phyloP scores from a whole-genome alignment of 2,329 filamentous ascomycete species.

The Orbilia ellipsospora region DNA sequence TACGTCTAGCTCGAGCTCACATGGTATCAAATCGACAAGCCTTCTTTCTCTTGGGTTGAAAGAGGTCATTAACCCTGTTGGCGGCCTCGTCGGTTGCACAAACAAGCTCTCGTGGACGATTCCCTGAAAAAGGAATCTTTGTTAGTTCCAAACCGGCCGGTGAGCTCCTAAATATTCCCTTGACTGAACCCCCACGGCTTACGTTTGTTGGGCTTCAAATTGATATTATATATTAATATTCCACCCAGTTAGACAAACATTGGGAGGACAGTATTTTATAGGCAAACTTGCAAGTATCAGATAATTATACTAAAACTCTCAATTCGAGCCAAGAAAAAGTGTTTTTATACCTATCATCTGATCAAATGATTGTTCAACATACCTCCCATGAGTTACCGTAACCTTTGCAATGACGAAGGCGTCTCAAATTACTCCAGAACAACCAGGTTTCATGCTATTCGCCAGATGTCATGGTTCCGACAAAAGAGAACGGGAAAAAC shows the following conservation, averaged over 20 bases:
- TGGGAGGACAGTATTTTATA: no score
- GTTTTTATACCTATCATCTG: constrained; percentile 15
- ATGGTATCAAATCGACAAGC: constrained; percentile 13
- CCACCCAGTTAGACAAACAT: not conserved
- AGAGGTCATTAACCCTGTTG: constrained; percentile 42
- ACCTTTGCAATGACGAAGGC: not conserved
- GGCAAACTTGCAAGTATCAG: no score
- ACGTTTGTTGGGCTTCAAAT: constrained; percentile 3
- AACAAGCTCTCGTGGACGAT: constrained; percentile 50
- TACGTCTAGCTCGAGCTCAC: not conserved
- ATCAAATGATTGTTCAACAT: constrained; percentile 22
- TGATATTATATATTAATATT: not conserved
- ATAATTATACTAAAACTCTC: no score
- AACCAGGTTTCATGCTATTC: constrained; percentile 22
- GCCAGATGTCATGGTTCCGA: not conserved
- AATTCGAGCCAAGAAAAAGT: no score
- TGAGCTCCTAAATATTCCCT: constrained; percentile 49
- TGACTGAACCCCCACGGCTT: constrained; percentile 45
- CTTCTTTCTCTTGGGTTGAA: constrained; percentile 13
- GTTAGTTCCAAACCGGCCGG: constrained; percentile 15
- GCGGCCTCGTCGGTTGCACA: constrained; percentile 41
- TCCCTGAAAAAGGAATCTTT: constrained; percentile 40
- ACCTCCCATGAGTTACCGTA: not conserved
- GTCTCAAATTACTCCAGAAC: not conserved
- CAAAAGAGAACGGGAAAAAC: not conserved